phyloP scores from a whole-genome alignment of 2,329 filamentous ascomycete genomes.

The Aspergillus transmontanensis region DNA sequence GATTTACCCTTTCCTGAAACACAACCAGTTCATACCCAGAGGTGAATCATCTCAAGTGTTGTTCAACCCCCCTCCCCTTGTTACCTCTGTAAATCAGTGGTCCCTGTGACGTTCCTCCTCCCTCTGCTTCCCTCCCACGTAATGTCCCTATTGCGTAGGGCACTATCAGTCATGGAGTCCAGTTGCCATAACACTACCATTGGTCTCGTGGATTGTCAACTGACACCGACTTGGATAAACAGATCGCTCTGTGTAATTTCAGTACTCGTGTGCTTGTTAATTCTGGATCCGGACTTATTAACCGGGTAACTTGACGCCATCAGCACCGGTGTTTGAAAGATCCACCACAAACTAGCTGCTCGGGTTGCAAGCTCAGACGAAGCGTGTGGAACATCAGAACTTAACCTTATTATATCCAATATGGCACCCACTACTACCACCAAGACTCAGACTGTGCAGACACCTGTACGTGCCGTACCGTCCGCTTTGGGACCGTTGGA shows the following conservation, averaged over 20 bases:
- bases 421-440: constrained; percentile 34
- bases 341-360: not conserved
- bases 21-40: not conserved
- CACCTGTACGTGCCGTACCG: constrained; percentile 23
- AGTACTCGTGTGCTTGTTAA: constrained; percentile 11
- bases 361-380: not conserved
- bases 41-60: constrained; percentile 1
- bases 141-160: constrained; percentile 26
- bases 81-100: constrained; percentile 14
- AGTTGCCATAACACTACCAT: constrained; percentile 19
- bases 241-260: constrained; percentile 22
- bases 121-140: constrained; percentile 14
- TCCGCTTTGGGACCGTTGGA: not conserved
- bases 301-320: not conserved
- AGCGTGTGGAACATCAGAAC: not conserved
- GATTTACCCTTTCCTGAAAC: not conserved
- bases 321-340: not conserved
- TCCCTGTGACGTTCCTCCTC: constrained; percentile 5
- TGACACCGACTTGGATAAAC: constrained; percentile 20
- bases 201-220: constrained; percentile 17
- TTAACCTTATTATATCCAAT: constrained; percentile 7
- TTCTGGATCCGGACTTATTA: constrained; percentile 2
- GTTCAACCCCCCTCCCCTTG: not conserved
- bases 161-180: constrained; percentile 15
- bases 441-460: constrained; percentile 31